A percentile compares a stretch with the other conserved stretches of the same genome.
phyloP scores from a whole-genome alignment of 129 eudicot species.

The carrot (Daucus carota) region DH1_v3.0 NC_030385.2:7242001-7242500 shows the following conservation, averaged over 20 bases:
- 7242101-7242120: constrained; percentile 77
- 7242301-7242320: not conserved
- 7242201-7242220: not conserved
- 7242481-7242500: not conserved
- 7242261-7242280: not conserved
- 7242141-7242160: constrained; percentile 1
- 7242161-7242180: not conserved
- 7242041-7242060: constrained; percentile 69
- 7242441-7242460: not conserved
- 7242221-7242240: not conserved
- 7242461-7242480: not conserved
- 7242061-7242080: constrained; percentile 63
- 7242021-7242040: constrained; percentile 56
- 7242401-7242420: too few relatives aligned
- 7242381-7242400: too few relatives aligned
- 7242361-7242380: not conserved
- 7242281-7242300: not conserved
- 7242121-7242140: constrained; percentile 52
- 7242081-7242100: constrained; percentile 95
- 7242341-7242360: not conserved
- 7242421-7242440: too few relatives aligned
- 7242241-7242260: not conserved
- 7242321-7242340: not conserved
- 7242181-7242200: not conserved
- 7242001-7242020: constrained; percentile 94